Conservation (phyloP, 768 basidiomycete genomes). For the Pisolithus tinctorius region DNA sequence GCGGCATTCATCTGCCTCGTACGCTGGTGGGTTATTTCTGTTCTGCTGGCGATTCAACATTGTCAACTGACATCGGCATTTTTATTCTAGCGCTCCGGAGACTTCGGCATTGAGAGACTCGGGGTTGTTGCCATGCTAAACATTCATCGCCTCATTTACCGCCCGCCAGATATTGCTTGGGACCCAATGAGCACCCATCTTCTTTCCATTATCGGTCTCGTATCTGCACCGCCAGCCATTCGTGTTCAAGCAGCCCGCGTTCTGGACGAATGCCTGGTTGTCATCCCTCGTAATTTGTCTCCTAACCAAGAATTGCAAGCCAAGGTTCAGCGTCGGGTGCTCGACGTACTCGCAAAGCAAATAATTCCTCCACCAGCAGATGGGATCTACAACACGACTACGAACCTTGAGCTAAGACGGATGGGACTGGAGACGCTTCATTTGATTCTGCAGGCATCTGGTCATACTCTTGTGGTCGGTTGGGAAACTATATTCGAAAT, state of each 20-base stretch:
- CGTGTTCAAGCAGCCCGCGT: conserved; percentile 86
- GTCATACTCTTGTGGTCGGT: conserved; percentile 85
- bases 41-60: background rate
- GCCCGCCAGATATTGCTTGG: conserved; percentile 84
- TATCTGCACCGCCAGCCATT: conserved; percentile 65
- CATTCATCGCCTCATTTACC: conserved; percentile 79
- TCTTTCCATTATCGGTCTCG: conserved; percentile 64
- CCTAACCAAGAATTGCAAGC: conserved; percentile 56
- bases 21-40: conserved; percentile 51
- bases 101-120: conserved; percentile 89
- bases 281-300: conserved; percentile 67
- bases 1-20: conserved; percentile 81
- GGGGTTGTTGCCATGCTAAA: conserved; percentile 77
- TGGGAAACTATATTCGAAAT: conserved; percentile 94
- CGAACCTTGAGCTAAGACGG: conserved; percentile 69
- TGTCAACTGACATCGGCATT: background rate
- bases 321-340: conserved; percentile 71
- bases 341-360: conserved; percentile 81
- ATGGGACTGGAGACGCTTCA: conserved; percentile 89
- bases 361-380: conserved; percentile 42
- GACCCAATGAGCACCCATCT: conserved; percentile 74
- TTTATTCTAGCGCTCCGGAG: conserved; percentile 65
- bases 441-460: conserved; percentile 84
- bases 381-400: conserved; percentile 36
- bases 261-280: conserved; percentile 74